phyloP scores from a whole-genome alignment of 768 basidiomycete genomes.

The Tricholoma saponaceum region DNA sequence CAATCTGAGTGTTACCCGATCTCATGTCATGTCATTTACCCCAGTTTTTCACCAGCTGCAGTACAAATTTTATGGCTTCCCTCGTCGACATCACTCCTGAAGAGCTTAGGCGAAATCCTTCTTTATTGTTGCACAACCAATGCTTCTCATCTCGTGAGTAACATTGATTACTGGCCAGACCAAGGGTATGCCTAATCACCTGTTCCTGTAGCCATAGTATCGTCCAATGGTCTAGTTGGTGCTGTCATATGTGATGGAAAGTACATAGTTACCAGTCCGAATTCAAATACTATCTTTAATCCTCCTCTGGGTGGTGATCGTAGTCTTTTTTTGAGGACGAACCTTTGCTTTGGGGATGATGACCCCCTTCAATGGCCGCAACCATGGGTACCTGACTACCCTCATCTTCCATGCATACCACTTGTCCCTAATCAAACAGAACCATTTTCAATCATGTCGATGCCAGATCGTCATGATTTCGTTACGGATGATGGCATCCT shows the following conservation, averaged over 20 bases:
- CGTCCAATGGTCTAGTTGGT: not conserved
- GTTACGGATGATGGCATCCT: not conserved
- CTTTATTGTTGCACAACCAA: not conserved
- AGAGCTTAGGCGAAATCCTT: not conserved
- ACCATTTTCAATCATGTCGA: not conserved
- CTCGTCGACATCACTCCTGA: not conserved
- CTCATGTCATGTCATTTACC: not conserved
- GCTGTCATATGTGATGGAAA: not conserved
- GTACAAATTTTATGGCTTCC: not conserved
- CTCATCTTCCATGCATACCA: not conserved
- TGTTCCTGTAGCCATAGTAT: not conserved
- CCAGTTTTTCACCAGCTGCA: too few relatives aligned
- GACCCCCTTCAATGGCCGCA: slow-evolving; percentile 5
- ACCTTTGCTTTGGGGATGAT: not conserved
- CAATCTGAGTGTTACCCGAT: not conserved
- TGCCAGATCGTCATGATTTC: not conserved
- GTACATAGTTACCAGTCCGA: slow-evolving; percentile 1
- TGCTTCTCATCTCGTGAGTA: not conserved
- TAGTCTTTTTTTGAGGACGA: not conserved
- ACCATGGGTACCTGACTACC: not conserved
- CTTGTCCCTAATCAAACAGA: not conserved
- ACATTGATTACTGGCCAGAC: not conserved
- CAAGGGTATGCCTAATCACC: not conserved
- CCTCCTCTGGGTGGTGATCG: slow-evolving; percentile 1
- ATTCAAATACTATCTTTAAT: not conserved